Evolutionary conservation across 139 green algal genomes (phyloP).

Genomic region (Volvox africanus): DNA sequence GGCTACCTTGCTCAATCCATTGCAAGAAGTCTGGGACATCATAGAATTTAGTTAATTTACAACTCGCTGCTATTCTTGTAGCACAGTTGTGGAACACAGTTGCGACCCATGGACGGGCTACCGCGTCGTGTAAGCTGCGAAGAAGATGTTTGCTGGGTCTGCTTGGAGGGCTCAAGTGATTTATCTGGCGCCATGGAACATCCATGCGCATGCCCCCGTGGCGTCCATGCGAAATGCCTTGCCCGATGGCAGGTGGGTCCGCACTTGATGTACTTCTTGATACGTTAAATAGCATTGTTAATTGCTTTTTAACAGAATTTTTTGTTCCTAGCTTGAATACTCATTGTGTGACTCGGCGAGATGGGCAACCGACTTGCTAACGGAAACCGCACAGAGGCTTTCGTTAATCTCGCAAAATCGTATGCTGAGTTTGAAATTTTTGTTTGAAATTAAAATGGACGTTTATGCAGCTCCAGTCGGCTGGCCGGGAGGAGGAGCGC

Average conservation of each 20-base stretch:
- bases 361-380: neutral
- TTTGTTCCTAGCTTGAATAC: neutral
- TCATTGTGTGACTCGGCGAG: neutral
- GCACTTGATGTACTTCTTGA: neutral
- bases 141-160: conserved; percentile 37
- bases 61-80: too few species aligned
- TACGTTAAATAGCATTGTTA: neutral
- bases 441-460: neutral
- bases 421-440: too few species aligned
- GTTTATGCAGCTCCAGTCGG: conserved; percentile 23
- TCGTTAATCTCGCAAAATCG: neutral
- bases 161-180: neutral
- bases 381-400: neutral
- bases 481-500: conserved; percentile 53
- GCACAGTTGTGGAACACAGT: neutral
- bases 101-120: conserved; percentile 14
- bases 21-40: too few species aligned
- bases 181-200: neutral
- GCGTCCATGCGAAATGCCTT: conserved; percentile 56
- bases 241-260: conserved; percentile 54
- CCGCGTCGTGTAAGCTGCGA: neutral
- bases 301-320: neutral
- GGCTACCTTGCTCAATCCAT: too few species aligned
- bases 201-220: conserved; percentile 60
- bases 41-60: too few species aligned